These are phyloP conservation scores for Tulasnella sp. DNA, from an alignment of 768 basidiomycete genomes.

Conservation along the genomic window DNA sequence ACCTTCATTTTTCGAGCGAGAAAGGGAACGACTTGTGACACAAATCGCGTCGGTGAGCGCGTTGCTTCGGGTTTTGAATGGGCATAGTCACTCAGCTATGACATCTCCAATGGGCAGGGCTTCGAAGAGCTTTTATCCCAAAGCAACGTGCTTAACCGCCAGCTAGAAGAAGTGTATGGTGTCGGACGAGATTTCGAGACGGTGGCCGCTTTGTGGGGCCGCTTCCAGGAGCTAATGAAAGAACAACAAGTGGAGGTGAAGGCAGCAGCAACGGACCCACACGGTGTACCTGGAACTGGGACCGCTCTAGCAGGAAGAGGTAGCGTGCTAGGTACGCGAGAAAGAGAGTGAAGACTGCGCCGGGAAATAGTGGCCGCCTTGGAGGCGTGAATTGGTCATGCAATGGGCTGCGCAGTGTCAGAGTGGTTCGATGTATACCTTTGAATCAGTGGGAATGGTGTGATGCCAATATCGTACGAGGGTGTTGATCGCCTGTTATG, in stretches of 20 bases:
- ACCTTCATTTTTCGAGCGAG: slow-evolving; percentile 58
- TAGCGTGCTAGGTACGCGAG: not conserved
- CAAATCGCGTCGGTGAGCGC: slow-evolving; percentile 58
- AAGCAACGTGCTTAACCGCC: slow-evolving; percentile 77
- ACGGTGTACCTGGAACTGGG: slow-evolving; percentile 15
- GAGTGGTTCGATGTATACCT: no score
- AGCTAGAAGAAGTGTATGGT: slow-evolving; percentile 81
- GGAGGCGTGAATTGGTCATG: no score
- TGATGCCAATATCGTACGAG: no score
- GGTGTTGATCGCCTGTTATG: no score
- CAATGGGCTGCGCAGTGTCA: no score
- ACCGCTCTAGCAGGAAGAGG: slow-evolving; percentile 11
- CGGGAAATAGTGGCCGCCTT: no score
- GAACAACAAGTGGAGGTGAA: slow-evolving; percentile 21
- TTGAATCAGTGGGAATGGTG: no score
- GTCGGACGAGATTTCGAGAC: slow-evolving; percentile 90
- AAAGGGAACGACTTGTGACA: slow-evolving; percentile 57
- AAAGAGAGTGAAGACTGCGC: no score
- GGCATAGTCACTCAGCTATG: not conserved
- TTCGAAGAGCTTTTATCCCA: slow-evolving; percentile 81
- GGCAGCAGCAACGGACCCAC: not conserved
- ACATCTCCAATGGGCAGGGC: slow-evolving; percentile 37
- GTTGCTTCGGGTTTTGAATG: not conserved
- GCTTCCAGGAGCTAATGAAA: slow-evolving; percentile 67
- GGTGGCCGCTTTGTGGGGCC: slow-evolving; percentile 73